These are phyloP conservation scores for Cladophialophora carrionii DNA, from an alignment of 2,329 filamentous ascomycete genomes.

Conservation along the genomic window DNA sequence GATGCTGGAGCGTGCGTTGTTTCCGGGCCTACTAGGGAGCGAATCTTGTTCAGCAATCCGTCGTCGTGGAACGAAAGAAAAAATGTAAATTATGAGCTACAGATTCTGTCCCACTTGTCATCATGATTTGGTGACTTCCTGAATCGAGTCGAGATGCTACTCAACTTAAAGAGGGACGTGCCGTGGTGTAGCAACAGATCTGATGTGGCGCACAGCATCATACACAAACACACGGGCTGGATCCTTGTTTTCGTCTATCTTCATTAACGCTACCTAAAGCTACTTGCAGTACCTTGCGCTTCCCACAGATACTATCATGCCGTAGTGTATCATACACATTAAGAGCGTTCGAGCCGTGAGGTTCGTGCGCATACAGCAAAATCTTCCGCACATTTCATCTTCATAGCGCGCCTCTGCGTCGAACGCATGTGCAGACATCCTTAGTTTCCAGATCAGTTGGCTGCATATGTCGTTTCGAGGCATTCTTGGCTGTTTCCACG, in stretches of 20 bases:
- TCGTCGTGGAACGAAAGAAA: too few relatives aligned
- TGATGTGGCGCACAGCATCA: too few relatives aligned
- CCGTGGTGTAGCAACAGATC: neutral
- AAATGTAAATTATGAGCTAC: too few relatives aligned
- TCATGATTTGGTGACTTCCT: too few relatives aligned
- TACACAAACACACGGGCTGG: neutral
- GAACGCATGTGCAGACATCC: neutral
- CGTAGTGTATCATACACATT: slow-evolving; percentile 34
- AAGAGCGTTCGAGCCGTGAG: slow-evolving; percentile 16
- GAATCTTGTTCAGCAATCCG: neutral
- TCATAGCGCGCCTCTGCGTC: slow-evolving; percentile 16
- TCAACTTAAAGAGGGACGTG: neutral
- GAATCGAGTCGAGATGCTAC: neutral
- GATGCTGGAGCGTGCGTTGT: neutral
- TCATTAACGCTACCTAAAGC: slow-evolving; percentile 18
- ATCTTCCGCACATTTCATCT: slow-evolving; percentile 12
- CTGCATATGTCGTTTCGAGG: neutral
- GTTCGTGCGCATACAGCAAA: slow-evolving; percentile 13
- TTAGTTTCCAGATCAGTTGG: neutral
- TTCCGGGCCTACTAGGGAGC: neutral
- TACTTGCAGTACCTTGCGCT: neutral
- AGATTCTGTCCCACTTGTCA: too few relatives aligned
- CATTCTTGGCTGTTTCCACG: neutral
- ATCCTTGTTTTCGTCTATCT: slow-evolving; percentile 8
- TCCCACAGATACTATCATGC: slow-evolving; percentile 8